phyloP scores from a whole-genome alignment of 1,284 basidiomycete species.

The Mycena sp. region DNA sequence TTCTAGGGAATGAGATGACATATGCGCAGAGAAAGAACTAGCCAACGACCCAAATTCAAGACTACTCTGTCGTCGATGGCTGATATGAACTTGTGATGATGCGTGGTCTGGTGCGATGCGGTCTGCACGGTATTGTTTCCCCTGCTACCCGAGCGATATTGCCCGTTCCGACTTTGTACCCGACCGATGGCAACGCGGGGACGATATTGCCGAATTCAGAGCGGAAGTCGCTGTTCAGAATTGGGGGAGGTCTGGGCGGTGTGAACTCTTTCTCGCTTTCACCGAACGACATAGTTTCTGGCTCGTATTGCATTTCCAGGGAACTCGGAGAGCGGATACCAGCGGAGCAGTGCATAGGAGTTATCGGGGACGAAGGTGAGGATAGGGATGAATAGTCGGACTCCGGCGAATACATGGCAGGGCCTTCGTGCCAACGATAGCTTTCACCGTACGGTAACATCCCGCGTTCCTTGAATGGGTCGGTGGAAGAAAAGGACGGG shows the following conservation, averaged over 20 bases:
- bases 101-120: conserved; percentile 2
- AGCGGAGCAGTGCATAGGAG: not conserved
- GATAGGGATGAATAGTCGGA: conserved; percentile 3
- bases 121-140: not conserved
- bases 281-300: not conserved
- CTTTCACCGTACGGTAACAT: too few relatives aligned
- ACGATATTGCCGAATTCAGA: conserved; percentile 10
- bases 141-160: not conserved
- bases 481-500: too few relatives aligned
- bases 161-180: not conserved
- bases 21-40: not conserved
- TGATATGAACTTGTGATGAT: not conserved
- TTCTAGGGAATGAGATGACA: not conserved
- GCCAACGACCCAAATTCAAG: too few relatives aligned
- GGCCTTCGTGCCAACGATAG: not conserved
- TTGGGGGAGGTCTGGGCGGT: not conserved
- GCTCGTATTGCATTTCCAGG: not conserved
- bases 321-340: not conserved
- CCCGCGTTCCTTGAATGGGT: too few relatives aligned
- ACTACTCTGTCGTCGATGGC: not conserved
- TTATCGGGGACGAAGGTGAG: not conserved
- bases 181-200: not conserved
- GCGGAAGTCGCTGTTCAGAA: not conserved
- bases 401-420: not conserved
- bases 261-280: not conserved